Evolutionary conservation across 179 eudicot genomes (phyloP).

Genomic region (Beta corolliflora): DNA sequence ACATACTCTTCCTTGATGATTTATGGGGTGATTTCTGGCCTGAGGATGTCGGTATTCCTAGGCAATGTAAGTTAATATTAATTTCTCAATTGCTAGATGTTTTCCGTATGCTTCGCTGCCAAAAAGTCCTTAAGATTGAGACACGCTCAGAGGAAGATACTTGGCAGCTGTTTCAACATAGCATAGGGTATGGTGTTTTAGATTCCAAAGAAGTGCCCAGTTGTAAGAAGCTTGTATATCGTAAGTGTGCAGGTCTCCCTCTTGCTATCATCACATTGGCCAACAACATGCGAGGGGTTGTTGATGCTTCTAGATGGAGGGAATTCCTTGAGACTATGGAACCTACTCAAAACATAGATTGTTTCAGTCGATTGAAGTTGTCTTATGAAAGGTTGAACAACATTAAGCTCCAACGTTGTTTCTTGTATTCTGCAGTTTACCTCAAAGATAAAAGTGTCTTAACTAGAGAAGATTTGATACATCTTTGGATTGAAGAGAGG

Average conservation of each 20-base stretch:
- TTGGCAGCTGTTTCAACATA: slow-evolving; percentile 22
- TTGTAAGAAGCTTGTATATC: slow-evolving; percentile 1
- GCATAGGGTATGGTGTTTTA: neutral
- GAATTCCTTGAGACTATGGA: neutral
- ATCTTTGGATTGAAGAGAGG: slow-evolving; percentile 16
- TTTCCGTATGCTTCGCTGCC: slow-evolving; percentile 19
- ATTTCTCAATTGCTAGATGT: slow-evolving; percentile 19
- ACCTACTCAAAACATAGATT: neutral
- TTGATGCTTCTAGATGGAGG: slow-evolving; percentile 15
- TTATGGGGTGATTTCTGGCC: slow-evolving; percentile 19
- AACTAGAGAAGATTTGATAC: slow-evolving; percentile 18
- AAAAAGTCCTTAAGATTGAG: slow-evolving; percentile 17
- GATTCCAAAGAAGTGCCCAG: neutral
- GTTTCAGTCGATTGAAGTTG: neutral
- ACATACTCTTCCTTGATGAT: slow-evolving; percentile 20
- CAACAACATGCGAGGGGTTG: neutral
- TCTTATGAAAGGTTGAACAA: slow-evolving; percentile 19
- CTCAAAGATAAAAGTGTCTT: slow-evolving; percentile 11
- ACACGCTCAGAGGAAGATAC: slow-evolving; percentile 16
- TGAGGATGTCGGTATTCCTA: slow-evolving; percentile 26
- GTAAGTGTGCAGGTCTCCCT: slow-evolving; percentile 21
- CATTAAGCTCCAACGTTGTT: slow-evolving; percentile 10
- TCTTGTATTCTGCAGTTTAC: slow-evolving; percentile 19
- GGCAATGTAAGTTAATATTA: slow-evolving; percentile 17
- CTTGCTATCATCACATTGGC: slow-evolving; percentile 22